Percentiles rank a stretch among this genome's conserved stretches.
phyloP scores from a whole-genome alignment of 2,329 filamentous ascomycete species.

The Phoma sp. region DNA sequence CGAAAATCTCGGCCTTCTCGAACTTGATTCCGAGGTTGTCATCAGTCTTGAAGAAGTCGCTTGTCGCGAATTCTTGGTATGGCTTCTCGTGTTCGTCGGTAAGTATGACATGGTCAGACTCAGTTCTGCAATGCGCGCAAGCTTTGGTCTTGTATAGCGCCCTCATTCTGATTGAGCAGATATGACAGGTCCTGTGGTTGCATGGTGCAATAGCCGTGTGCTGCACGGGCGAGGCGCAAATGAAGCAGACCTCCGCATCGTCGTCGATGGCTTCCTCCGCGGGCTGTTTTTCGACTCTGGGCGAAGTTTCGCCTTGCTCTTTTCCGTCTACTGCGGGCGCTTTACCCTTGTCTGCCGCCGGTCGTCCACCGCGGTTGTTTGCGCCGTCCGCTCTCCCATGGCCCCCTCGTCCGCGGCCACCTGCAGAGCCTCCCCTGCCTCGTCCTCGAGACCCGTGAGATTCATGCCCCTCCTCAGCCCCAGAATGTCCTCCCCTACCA shows the following conservation, averaged over 20 bases:
- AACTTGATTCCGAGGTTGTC: slow-evolving; percentile 91
- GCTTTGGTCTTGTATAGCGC: slow-evolving; percentile 96
- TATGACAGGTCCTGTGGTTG: slow-evolving; percentile 96
- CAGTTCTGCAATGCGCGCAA: slow-evolving; percentile 90
- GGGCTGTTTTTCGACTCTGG: slow-evolving; percentile 13
- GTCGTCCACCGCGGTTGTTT: slow-evolving; percentile 33
- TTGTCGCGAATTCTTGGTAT: slow-evolving; percentile 80
- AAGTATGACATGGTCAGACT: slow-evolving; percentile 86
- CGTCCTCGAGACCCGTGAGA: slow-evolving; percentile 36
- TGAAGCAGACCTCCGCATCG: slow-evolving; percentile 85
- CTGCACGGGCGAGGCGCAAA: slow-evolving; percentile 88
- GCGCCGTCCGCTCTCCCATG: slow-evolving; percentile 45
- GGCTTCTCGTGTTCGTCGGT: slow-evolving; percentile 83
- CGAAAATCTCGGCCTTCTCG: slow-evolving; percentile 85
- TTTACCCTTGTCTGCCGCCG: slow-evolving; percentile 39
- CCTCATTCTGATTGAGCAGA: slow-evolving; percentile 88
- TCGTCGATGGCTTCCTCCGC: slow-evolving; percentile 24
- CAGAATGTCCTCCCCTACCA: slow-evolving; percentile 33
- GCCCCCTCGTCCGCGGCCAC: slow-evolving; percentile 42
- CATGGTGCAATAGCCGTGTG: slow-evolving; percentile 91
- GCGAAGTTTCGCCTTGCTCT: slow-evolving; percentile 10
- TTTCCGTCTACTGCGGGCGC: slow-evolving; percentile 23
- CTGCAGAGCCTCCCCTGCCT: slow-evolving; percentile 44
- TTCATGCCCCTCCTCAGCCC: slow-evolving; percentile 31
- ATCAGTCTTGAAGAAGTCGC: slow-evolving; percentile 80